Base-by-base conservation (phyloP, 1,284 basidiomycete species). In the Paramarasmius palmivorus region DNA sequence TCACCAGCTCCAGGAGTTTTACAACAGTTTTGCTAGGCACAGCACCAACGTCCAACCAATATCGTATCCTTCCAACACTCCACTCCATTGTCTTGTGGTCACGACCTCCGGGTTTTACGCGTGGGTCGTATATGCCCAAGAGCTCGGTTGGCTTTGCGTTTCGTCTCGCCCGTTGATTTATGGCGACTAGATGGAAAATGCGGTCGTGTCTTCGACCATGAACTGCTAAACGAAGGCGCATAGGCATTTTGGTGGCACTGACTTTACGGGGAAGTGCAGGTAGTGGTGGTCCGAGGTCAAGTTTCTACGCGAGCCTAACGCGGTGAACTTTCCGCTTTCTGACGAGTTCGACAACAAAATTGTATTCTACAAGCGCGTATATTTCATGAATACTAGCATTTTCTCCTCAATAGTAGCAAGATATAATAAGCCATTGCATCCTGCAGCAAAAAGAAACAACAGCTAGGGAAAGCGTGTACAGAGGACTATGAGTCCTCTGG, bases 131-230 rank as follows among this genome's bases (percentile, higher is more conserved):
- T 53, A 93, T 82, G 44, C 93, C 95, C 38, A 98, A 76, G 52
- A 91, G 84, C 72, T 98, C 95, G 58, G 93, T 83, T 7, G 95
- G 95, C 62, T 88, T 86, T n/a, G 89, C 94, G 68, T 98, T 84
- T 35, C 95, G 86, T 46, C 87, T 77, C 59, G 85, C 83, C 52
- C 81, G 77, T 50, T 85, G 79, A 67, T 93, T 84, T 56, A 93
- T 88, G 50, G 93, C 95, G 54, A 97, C 92, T 55, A 98, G 71
- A 68, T 95, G 93, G 70, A 93, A 92, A 54, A 93, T 82, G 36
- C 90, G 90, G 67, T 83, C 84, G 70, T 94, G 86, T 52, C 82
- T 80, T 53, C 74, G 77, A 63, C 95, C 95, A 62, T 96, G 92
- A 61, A 95, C 78, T 54, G 94, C 86, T 63, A 97, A 81, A 36